phyloP scores from a whole-genome alignment of 352 stramenopile species.

The Sclerospora graminicola region DNA sequence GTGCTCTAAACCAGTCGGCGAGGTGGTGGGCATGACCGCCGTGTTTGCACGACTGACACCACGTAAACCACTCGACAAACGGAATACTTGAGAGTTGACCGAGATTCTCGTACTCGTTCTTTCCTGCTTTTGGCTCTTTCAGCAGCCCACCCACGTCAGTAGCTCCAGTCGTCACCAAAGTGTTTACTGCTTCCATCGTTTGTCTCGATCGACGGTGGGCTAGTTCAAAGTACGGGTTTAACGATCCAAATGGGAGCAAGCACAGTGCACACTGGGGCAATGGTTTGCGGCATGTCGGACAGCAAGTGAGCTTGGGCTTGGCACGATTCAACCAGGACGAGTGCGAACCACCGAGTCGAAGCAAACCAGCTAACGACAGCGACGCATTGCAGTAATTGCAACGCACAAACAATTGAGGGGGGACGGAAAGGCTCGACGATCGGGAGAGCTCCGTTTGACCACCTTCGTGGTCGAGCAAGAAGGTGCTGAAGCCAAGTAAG shows the following conservation, averaged over 20 bases:
- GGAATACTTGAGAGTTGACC: conserved; percentile 87
- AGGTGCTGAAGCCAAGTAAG: conserved; percentile 65
- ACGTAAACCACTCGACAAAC: conserved; percentile 94
- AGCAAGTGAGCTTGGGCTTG: conserved; percentile 87
- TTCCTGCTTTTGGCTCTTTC: conserved; percentile 38
- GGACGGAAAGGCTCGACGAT: conserved; percentile 41
- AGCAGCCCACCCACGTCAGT: conserved; percentile 27
- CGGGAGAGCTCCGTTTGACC: conserved; percentile 32
- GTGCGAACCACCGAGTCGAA: conserved; percentile 84
- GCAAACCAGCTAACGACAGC: conserved; percentile 81
- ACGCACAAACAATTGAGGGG: conserved; percentile 88
- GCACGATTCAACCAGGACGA: conserved; percentile 84
- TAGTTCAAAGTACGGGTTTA: conserved; percentile 94
- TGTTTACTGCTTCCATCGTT: conserved; percentile 38
- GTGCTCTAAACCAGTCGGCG: conserved; percentile 88
- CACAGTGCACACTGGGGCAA: conserved; percentile 90
- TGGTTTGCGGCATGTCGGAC: conserved; percentile 88
- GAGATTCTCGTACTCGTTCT: conserved; percentile 76
- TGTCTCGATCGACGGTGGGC: conserved; percentile 70
- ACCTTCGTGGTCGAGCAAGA: conserved; percentile 36
- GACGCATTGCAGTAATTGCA: conserved; percentile 93
- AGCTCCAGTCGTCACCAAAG: conserved; percentile 19
- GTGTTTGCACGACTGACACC: conserved; percentile 89
- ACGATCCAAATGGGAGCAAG: conserved; percentile 86
- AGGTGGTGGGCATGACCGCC: conserved; percentile 90